Conservation (phyloP, 2,329 filamentous ascomycete genomes). For the Trichoderma koningiopsis region DNA sequence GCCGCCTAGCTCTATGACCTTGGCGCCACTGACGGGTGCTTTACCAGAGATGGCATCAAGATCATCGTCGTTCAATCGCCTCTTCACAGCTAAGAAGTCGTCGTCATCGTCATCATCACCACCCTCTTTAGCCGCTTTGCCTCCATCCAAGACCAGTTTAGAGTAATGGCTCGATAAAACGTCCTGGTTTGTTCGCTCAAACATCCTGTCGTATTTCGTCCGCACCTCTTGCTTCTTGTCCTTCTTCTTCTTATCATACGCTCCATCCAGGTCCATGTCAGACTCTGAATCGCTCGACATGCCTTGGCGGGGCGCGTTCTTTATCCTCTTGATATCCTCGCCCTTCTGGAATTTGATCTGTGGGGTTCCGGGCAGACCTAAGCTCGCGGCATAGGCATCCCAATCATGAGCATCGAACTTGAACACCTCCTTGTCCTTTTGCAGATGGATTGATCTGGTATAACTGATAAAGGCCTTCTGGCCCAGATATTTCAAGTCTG, state of each 20-base stretch:
- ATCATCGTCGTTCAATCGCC: slow-evolving; percentile 74
- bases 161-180: slow-evolving; percentile 92
- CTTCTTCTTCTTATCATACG: slow-evolving; percentile 41
- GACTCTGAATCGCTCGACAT: slow-evolving; percentile 64
- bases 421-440: slow-evolving; percentile 91
- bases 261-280: slow-evolving; percentile 55
- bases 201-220: slow-evolving; percentile 98
- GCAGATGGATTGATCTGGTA: slow-evolving; percentile 78
- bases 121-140: slow-evolving; percentile 39
- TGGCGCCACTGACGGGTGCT: slow-evolving; percentile 49
- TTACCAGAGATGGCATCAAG: slow-evolving; percentile 53
- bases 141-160: slow-evolving; percentile 71
- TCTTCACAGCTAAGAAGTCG: slow-evolving; percentile 87
- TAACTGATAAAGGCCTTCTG: slow-evolving; percentile 97
- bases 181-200: slow-evolving; percentile 94
- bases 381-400: slow-evolving; percentile 79
- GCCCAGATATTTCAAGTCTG: slow-evolving; percentile 89
- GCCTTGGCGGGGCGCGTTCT: slow-evolving; percentile 76
- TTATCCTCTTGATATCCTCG: slow-evolving; percentile 80
- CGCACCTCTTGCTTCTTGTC: slow-evolving; percentile 71
- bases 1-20: slow-evolving; percentile 69
- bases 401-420: slow-evolving; percentile 79
- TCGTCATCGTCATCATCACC: slow-evolving; percentile 61
- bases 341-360: slow-evolving; percentile 93
- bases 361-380: slow-evolving; percentile 88